phyloP scores from a whole-genome alignment of 768 basidiomycete genomes.

The Sporobolomyces pararoseus region DNA sequence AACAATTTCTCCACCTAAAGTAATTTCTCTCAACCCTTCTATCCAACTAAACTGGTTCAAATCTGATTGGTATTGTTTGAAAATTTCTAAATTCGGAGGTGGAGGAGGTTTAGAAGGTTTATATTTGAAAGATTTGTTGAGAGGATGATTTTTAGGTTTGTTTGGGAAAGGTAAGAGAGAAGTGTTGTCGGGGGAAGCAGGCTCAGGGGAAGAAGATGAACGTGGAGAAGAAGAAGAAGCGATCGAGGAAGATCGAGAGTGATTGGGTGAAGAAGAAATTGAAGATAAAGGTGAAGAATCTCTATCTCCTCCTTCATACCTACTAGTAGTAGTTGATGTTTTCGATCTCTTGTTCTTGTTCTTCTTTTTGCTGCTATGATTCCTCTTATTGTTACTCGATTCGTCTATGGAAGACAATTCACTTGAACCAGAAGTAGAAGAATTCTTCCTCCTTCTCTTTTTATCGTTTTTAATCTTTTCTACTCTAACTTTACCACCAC shows the following conservation, averaged over 20 bases:
- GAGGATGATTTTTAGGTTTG: not conserved
- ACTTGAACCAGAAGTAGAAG: too few species aligned
- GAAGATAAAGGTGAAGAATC: conserved; percentile 12
- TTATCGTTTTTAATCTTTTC: too few species aligned
- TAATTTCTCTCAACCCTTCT: conserved; percentile 5
- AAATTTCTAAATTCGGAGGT: not conserved
- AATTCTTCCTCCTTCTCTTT: too few species aligned
- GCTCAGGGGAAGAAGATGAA: not conserved
- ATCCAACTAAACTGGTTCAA: conserved; percentile 4
- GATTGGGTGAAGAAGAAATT: too few species aligned
- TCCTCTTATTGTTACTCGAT: not conserved
- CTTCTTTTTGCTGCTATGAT: not conserved
- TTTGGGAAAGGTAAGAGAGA: not conserved
- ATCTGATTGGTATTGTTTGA: not conserved
- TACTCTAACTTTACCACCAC: too few species aligned
- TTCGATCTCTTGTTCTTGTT: not conserved
- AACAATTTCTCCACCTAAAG: not conserved
- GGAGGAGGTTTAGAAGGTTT: not conserved
- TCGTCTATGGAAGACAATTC: not conserved
- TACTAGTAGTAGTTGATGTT: not conserved
- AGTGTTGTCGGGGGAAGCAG: not conserved
- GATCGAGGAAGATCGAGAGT: not conserved
- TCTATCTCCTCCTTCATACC: not conserved
- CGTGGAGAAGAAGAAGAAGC: not conserved
- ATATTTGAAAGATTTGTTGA: not conserved